Base-by-base conservation (phyloP, 2,329 filamentous ascomycete genomes). In the Epichloe coenophiala region DNA sequence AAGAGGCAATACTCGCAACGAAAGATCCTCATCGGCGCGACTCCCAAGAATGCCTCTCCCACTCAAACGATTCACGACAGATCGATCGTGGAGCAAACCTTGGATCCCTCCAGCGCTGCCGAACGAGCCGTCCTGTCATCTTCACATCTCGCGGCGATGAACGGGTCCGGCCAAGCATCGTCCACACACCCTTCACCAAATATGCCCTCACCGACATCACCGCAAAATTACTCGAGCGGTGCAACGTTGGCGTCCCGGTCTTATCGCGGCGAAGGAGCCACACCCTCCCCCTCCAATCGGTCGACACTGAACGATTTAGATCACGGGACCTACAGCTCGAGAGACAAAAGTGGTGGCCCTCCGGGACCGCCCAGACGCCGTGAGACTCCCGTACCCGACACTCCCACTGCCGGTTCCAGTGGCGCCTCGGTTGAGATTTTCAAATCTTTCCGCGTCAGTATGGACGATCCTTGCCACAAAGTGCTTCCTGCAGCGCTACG, bases 391-490 rank as follows among this genome's bases (percentile, higher is more conserved):
- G 77, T 76, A 2, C 77, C 78, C 19, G 79, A 83, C 55, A 81
- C 79, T 1, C 78, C 79, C 55, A 81, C 78, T 1, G 77, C 79
- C 1, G 74, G 71, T 52, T 67, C 71, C 27, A 73, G 71, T 60
- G 76, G 76, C 53, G 71, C 76, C 12, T 80, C 79, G 1, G 90
- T 96, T 53, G 93, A 98, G 67, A 96, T 98, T 53, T 97, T 97
- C 81, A 98, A 98, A 67, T 95, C 88, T 1, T 98, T 98, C 77
- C 84, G 91, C 39, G 93, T 98, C 55, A 93, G 87, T 64, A 94
- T 97, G 78, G 93, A 98, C 59, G 93, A 98, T 62, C 93, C 93
- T 3, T 98, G 93, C 70, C 86, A 95, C 72, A 96, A 96, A 65
- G 93, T 98, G 31, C 76, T 98, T 2, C 93, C 93, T 1, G 93